phyloP scores from a whole-genome alignment of 352 stramenopile species.

The Phytophthora podocarpi region DNA sequence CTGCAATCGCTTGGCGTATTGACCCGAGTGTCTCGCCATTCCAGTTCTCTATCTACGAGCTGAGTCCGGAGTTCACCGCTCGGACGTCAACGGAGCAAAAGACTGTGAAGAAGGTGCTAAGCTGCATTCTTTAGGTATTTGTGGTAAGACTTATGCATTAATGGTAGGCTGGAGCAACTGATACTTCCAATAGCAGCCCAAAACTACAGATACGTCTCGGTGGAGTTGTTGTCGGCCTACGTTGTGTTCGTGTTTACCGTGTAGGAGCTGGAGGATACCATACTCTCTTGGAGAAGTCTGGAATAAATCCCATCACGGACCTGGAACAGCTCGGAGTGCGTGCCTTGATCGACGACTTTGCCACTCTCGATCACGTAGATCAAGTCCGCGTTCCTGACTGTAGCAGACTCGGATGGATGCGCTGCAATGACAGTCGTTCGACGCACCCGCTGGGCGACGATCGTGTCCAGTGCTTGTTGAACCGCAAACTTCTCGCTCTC shows the following conservation, averaged over 20 bases:
- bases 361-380: conserved; percentile 41
- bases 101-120: conserved; percentile 28
- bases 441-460: conserved; percentile 40
- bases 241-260: conserved; percentile 16
- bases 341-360: conserved; percentile 48
- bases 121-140: conserved; percentile 1
- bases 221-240: conserved; percentile 11
- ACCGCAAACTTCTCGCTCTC: conserved; percentile 70
- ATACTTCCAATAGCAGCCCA: conserved; percentile 11
- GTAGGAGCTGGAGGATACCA: conserved; percentile 27
- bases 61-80: conserved; percentile 32
- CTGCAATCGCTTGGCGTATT: conserved; percentile 43
- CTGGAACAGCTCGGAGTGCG: conserved; percentile 33
- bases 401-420: conserved; percentile 41
- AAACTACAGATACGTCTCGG: too few species aligned
- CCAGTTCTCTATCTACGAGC: conserved; percentile 33
- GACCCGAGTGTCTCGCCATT: conserved; percentile 22
- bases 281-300: conserved; percentile 20
- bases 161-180: background rate
- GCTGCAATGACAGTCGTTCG: conserved; percentile 49
- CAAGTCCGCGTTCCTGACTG: conserved; percentile 38
- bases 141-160: too few species aligned
- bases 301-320: conserved; percentile 24
- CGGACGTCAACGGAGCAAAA: conserved; percentile 20
- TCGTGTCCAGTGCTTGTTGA: conserved; percentile 55